phyloP scores from a whole-genome alignment of 1,284 basidiomycete species.

The Termitomyces sp. region DNA sequence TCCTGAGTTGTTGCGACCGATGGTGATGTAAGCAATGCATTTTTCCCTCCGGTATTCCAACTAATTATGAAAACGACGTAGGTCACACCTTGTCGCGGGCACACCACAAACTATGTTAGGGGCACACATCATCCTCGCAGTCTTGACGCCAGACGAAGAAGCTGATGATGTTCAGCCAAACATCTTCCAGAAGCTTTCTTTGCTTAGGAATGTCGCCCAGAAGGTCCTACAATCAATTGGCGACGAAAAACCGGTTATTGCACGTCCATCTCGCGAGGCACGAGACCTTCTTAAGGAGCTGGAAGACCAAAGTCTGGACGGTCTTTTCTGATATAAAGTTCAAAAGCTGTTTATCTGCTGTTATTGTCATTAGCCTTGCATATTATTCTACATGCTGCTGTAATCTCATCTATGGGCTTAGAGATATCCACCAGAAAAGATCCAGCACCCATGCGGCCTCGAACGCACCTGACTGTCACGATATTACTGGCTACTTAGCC shows the following conservation, averaged over 20 bases:
- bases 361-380: background rate
- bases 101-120: slow-evolving; percentile 60
- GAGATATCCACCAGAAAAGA: background rate
- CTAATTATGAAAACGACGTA: slow-evolving; percentile 14
- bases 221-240: slow-evolving; percentile 71
- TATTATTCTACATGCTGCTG: background rate
- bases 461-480: too few species aligned
- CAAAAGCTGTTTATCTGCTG: background rate
- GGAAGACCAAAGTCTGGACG: slow-evolving; percentile 26
- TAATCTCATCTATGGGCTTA: background rate
- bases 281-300: slow-evolving; percentile 63
- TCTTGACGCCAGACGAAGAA: slow-evolving; percentile 49
- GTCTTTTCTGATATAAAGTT: slow-evolving; percentile 15
- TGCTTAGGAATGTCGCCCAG: slow-evolving; percentile 63
- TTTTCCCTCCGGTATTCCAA: background rate
- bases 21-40: slow-evolving; percentile 57
- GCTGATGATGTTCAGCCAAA: slow-evolving; percentile 33
- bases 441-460: too few species aligned
- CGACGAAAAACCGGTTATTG: slow-evolving; percentile 70
- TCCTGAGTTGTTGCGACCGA: slow-evolving; percentile 59
- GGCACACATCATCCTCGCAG: slow-evolving; percentile 62
- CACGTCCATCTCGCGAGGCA: slow-evolving; percentile 82
- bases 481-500: too few species aligned
- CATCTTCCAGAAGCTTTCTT: slow-evolving; percentile 61
- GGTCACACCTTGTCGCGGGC: slow-evolving; percentile 53